Base-by-base conservation (phyloP, 1,284 basidiomycete genomes). In the Cutaneotrichosporon cavernicola region DNA sequence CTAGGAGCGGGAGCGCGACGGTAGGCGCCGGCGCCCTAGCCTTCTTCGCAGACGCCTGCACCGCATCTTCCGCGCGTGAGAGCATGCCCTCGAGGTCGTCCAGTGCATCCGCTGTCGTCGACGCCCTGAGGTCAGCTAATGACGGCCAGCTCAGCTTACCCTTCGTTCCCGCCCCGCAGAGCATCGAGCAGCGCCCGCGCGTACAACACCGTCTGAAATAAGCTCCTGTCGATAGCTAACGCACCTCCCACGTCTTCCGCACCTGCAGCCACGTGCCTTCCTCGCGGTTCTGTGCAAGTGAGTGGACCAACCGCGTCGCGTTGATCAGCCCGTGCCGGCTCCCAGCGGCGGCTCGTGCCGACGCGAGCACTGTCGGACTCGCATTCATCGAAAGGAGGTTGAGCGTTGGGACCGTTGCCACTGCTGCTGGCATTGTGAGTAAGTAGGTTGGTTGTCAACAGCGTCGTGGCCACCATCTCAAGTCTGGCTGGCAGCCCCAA, bases 241-340 rank as follows among this genome's bases (percentile, higher is more conserved):
- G 4, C 51, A 77, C 76, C 70, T 78, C 75, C 69, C 77, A 77
- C 0, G 81, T 78, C 51, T 66, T 74, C 36, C 74, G 76, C 4
- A 80, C 71, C 21, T 70, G 69, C 6, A 75, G 71, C 68, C 70
- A 74, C 31, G 66, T 61, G 55, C 58, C 65, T 8, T 50, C 58
- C 7, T 66, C 67, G 30, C 31, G 11, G 22, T 26, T 40, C 38
- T 40, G 43, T 18, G 75, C 66, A 18, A 80, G 72, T 0, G 74
- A 71, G 40, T 70, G 70, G 47, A 79, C 70, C n/a, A 81, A 65
- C 2, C 79, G 73, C 18, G 74, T 74, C 18, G 79, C 67, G 63
- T 81, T 81, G 62, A 79, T 68, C 13, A 76, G 65, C 11, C 71
- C 77, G 60, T 79, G 77, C 10, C 71, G 73, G 21, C 70, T 71